A percentile compares a stretch with the other conserved stretches of the same genome.
Evolutionary conservation across 129 eudicot genomes (phyloP).

Genomic region (Silybum marianum): DNA sequence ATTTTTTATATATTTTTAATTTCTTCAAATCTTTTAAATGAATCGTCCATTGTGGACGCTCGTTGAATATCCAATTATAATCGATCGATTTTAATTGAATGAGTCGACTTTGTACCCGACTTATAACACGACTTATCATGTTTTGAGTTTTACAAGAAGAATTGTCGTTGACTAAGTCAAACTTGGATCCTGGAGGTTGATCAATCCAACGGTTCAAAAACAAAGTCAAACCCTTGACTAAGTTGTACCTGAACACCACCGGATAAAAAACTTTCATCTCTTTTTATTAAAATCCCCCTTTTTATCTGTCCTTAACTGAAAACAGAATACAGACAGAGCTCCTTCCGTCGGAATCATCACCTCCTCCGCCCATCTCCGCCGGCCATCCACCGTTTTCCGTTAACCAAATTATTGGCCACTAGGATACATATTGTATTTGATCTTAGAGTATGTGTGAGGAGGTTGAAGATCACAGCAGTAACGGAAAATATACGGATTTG

Average conservation of each 20-base stretch:
- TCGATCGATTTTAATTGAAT: no score
- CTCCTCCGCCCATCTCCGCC: slow-evolving; percentile 18
- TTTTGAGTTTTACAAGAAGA: no score
- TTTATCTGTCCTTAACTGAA: background rate
- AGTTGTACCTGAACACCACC: background rate
- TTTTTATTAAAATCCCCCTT: background rate
- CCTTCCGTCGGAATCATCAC: slow-evolving; percentile 15
- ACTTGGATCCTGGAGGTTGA: background rate
- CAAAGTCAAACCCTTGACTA: background rate
- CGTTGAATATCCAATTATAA: no score
- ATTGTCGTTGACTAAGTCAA: background rate
- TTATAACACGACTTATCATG: no score
- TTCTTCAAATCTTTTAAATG: no score
- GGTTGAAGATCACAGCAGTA: background rate
- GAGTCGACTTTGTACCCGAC: no score
- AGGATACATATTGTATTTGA: background rate
- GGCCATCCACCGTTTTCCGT: background rate
- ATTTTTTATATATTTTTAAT: no score
- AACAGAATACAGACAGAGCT: background rate
- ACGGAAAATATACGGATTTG: background rate
- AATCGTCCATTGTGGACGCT: no score
- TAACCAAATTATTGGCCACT: background rate
- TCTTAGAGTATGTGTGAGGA: background rate
- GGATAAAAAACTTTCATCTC: background rate
- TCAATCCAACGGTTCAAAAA: background rate